These are phyloP conservation scores for Phytophthora uliginosa DNA, from an alignment of 352 stramenopile species.

Conservation along the genomic window DNA sequence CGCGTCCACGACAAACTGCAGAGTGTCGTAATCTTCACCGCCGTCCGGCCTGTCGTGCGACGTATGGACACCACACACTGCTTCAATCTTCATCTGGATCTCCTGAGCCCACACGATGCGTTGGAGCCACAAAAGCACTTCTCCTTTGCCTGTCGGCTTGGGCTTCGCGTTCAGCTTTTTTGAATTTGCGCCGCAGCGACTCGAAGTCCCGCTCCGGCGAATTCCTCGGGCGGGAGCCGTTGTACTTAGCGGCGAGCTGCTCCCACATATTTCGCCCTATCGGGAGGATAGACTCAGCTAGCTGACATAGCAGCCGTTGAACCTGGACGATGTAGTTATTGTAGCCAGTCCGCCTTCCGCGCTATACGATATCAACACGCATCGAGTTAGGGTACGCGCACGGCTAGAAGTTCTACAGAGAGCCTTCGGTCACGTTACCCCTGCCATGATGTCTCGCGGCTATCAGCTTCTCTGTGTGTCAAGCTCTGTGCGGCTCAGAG, in stretches of 20 bases:
- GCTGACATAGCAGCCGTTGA: neutral
- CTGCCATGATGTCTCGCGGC: no score
- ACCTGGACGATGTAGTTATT: conserved; percentile 1
- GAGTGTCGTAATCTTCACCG: neutral
- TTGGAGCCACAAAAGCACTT: neutral
- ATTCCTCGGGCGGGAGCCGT: neutral
- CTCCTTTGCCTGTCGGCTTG: neutral
- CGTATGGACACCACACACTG: neutral
- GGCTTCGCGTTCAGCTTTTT: neutral
- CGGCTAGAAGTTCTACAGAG: no score
- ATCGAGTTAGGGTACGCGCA: neutral
- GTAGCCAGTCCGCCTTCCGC: neutral
- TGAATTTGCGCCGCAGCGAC: neutral
- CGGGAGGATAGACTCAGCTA: neutral
- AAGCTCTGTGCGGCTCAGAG: no score
- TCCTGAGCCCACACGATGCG: neutral
- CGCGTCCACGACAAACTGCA: no score
- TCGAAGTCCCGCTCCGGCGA: neutral
- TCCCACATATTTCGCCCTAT: conserved; percentile 6
- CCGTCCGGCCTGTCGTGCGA: neutral
- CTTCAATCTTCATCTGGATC: neutral
- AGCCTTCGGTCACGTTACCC: no score
- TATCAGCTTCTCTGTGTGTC: no score
- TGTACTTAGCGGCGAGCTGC: neutral
- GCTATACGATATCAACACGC: neutral